A percentile compares a stretch with the other conserved stretches of the same genome.
These are phyloP conservation scores for Calonectria honghensis DNA, from an alignment of 2,329 filamentous ascomycete genomes.

Conservation along the genomic window DNA sequence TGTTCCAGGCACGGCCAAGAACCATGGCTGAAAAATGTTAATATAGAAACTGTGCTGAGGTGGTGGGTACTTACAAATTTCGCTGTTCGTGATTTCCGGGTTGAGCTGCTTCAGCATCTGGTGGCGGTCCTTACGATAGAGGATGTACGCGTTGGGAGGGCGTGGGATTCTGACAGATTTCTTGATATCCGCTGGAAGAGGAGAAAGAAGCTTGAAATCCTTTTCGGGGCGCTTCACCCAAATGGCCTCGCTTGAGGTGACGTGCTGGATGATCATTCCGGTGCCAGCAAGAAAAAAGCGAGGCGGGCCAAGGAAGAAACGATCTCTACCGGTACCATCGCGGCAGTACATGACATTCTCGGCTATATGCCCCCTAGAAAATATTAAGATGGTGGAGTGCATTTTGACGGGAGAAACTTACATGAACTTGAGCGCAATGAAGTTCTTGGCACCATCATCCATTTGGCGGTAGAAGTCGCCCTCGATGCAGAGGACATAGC, in stretches of 20 bases:
- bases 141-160: conserved; percentile 65
- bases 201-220: neutral
- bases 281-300: conserved; percentile 49
- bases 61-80: conserved; percentile 63
- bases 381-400: neutral
- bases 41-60: neutral
- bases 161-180: conserved; percentile 57
- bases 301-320: conserved; percentile 54
- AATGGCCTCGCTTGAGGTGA: neutral
- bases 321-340: conserved; percentile 53
- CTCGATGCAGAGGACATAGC: neutral
- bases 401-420: neutral
- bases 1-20: conserved; percentile 61
- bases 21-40: conserved; percentile 58
- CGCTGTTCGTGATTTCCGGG: conserved; percentile 63
- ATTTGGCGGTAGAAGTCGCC: conserved; percentile 8
- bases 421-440: neutral
- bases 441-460: conserved; percentile 12
- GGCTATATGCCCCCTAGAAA: neutral
- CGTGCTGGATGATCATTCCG: conserved; percentile 1
- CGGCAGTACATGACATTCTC: conserved; percentile 53
- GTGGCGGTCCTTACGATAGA: conserved; percentile 65
- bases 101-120: conserved; percentile 58
- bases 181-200: neutral
- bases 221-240: conserved; percentile 8